Conservation (phyloP, 306 rosid genomes). For the Mimosa pudica region DNA sequence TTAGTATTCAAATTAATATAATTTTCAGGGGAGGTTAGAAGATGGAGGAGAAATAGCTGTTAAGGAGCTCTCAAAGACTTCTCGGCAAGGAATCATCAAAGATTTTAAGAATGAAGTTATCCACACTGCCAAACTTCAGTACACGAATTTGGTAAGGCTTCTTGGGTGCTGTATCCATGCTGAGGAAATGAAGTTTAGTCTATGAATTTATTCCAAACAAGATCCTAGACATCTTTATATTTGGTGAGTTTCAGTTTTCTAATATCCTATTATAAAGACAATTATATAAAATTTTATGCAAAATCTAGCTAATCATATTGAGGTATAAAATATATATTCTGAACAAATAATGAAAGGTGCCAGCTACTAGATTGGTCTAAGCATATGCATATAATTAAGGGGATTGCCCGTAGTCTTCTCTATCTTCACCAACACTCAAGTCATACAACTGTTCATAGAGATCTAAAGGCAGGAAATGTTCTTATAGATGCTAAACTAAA, state of each 20-base stretch:
- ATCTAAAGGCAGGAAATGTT: not conserved
- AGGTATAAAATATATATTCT: not conserved
- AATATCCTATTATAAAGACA: not conserved
- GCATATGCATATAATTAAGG: not conserved
- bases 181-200: too few relatives aligned
- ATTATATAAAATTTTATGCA: not conserved
- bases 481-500: not conserved
- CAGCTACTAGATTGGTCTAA: not conserved
- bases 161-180: too few relatives aligned
- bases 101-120: not conserved
- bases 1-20: not conserved
- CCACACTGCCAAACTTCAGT: not conserved
- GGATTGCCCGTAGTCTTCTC: not conserved
- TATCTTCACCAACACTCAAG: not conserved
- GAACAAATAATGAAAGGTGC: constrained; percentile 28
- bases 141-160: not conserved
- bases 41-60: not conserved
- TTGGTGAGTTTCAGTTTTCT: too few relatives aligned
- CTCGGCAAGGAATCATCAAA: not conserved
- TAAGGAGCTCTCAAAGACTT: not conserved
- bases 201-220: too few relatives aligned
- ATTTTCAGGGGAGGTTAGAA: not conserved
- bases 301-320: not conserved
- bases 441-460: not conserved
- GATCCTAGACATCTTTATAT: too few relatives aligned